Conservation (phyloP, 2,329 filamentous ascomycete genomes). For the Nothopassalora personata region DNA sequence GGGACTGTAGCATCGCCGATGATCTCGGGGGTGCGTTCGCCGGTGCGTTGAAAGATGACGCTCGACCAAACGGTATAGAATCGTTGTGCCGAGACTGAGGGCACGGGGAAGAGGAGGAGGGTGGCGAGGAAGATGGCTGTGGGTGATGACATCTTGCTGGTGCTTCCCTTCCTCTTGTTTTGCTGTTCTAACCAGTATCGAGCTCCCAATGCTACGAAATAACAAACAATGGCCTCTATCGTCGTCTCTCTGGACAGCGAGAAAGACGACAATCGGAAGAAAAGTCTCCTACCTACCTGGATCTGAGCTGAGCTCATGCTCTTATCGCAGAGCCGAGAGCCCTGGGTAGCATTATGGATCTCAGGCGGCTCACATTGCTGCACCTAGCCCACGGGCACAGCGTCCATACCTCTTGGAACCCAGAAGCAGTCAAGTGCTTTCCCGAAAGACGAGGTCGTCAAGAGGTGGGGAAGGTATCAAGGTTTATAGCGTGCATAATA, state of each 20-base stretch:
- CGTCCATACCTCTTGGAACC: background rate
- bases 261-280: background rate
- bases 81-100: constrained; percentile 15
- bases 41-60: constrained; percentile 51
- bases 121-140: constrained; percentile 21
- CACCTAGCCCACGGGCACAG: background rate
- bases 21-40: constrained; percentile 49
- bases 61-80: constrained; percentile 41
- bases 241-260: background rate
- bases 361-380: background rate
- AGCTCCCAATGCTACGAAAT: background rate
- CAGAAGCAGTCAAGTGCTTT: constrained; percentile 1
- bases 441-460: background rate
- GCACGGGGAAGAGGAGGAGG: constrained; percentile 17
- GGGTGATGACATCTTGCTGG: constrained; percentile 1
- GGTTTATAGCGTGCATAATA: background rate
- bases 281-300: constrained; percentile 10
- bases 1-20: constrained; percentile 28
- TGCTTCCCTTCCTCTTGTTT: too few relatives aligned
- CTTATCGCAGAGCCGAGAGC: constrained; percentile 13
- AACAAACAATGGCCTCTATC: constrained; percentile 3
- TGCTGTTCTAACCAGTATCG: background rate
- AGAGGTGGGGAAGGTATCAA: background rate
- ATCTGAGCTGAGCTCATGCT: constrained; percentile 8
- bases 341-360: background rate